Evolutionary conservation across 1,284 basidiomycete species (phyloP).

Genomic region (Chondrostereum purpureum): DNA sequence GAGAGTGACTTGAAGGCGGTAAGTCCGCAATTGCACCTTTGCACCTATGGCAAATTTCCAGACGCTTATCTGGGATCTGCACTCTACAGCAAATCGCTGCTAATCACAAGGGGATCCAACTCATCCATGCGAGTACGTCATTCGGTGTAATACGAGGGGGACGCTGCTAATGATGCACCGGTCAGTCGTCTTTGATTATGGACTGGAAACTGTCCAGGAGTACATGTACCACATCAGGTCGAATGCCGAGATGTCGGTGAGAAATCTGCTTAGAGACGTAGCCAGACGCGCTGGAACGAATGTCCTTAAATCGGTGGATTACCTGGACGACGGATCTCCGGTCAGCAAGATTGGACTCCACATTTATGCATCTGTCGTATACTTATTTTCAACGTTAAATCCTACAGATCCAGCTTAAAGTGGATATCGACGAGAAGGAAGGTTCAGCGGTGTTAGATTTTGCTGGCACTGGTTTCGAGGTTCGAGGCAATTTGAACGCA

Average conservation of each 20-base stretch:
- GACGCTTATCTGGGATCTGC: neutral
- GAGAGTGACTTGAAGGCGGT: constrained; percentile 91
- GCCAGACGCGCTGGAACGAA: constrained; percentile 61
- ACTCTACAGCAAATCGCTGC: constrained; percentile 82
- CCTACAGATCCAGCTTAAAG: constrained; percentile 65
- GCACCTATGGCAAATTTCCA: too few relatives aligned
- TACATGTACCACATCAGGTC: constrained; percentile 90
- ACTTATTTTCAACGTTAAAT: constrained; percentile 7
- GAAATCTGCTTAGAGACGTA: constrained; percentile 78
- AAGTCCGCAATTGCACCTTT: constrained; percentile 21
- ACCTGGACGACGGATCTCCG: constrained; percentile 86
- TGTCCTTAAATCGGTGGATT: constrained; percentile 66
- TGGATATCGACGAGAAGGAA: constrained; percentile 71
- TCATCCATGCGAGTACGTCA: constrained; percentile 67
- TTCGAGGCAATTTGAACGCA: constrained; percentile 86
- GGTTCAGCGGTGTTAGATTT: constrained; percentile 91
- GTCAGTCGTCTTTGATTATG: constrained; percentile 81
- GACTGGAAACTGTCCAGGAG: constrained; percentile 80
- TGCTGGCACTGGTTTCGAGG: constrained; percentile 82
- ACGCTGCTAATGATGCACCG: neutral
- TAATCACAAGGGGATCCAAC: constrained; percentile 87
- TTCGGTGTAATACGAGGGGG: neutral
- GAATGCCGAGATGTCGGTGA: constrained; percentile 88
- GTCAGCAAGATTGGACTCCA: constrained; percentile 28
- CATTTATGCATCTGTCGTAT: neutral